A percentile compares a stretch with the other conserved stretches of the same genome.
These are phyloP conservation scores for Abrus precatorius DNA, from an alignment of 306 rosid genomes.

Conservation along the genomic window DNA sequence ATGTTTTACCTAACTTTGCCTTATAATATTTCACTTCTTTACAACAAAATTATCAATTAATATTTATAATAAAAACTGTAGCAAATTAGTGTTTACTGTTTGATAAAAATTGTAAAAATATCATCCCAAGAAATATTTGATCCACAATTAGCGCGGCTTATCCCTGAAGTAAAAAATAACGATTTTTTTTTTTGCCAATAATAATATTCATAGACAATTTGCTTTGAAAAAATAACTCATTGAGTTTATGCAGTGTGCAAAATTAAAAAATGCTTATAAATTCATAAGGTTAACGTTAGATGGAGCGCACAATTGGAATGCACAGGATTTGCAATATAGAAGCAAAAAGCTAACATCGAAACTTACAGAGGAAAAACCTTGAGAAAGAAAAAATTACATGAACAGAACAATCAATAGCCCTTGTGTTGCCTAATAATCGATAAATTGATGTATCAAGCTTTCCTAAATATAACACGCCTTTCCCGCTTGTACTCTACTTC, in stretches of 20 bases:
- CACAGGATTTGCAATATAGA: background rate
- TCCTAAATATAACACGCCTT: conserved; percentile 78
- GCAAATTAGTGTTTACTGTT: no score
- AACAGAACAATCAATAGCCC: conserved; percentile 13
- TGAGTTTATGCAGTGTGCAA: background rate
- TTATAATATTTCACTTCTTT: no score
- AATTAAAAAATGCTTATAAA: background rate
- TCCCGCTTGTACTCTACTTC: conserved; percentile 99
- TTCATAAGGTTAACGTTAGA: background rate
- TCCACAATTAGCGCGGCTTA: no score
- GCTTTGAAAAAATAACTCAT: background rate
- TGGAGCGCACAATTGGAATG: background rate
- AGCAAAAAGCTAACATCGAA: conserved; percentile 10
- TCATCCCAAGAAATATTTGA: no score
- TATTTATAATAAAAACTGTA: no score
- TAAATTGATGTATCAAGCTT: conserved; percentile 58
- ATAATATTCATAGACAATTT: background rate
- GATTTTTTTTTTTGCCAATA: no score
- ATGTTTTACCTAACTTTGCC: no score
- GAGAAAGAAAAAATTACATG: conserved; percentile 10
- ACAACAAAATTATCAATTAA: no score
- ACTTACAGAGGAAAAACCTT: background rate
- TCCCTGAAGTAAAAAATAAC: no score
- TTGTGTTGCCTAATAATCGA: conserved; percentile 7
- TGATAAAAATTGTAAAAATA: no score